Conservation (phyloP, 805 yeast species). For the Metschnikowia colocasiae region DNA sequence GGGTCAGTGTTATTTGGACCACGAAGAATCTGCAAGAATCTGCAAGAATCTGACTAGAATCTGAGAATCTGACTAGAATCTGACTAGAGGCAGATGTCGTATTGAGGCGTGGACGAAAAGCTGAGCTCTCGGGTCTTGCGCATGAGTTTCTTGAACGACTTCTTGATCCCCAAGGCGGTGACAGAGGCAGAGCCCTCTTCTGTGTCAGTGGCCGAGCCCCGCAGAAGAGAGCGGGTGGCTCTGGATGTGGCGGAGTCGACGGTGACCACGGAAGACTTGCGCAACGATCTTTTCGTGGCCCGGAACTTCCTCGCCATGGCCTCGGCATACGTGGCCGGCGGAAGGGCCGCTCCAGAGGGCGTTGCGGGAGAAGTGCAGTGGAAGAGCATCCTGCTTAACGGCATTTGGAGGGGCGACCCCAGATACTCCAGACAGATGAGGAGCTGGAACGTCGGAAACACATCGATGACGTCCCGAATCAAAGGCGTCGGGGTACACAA, state of each 20-base stretch:
- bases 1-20: no score
- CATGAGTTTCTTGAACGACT: slow-evolving; percentile 9
- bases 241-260: not conserved
- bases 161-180: slow-evolving; percentile 2
- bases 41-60: no score
- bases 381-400: slow-evolving; percentile 3
- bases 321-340: slow-evolving; percentile 18
- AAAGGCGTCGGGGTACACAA: slow-evolving; percentile 8
- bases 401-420: slow-evolving; percentile 8
- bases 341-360: not conserved
- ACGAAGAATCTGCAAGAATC: no score
- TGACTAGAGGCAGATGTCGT: not conserved
- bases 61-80: not conserved
- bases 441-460: slow-evolving; percentile 17
- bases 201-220: slow-evolving; percentile 12
- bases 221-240: slow-evolving; percentile 11
- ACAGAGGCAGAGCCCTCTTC: slow-evolving; percentile 8
- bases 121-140: not conserved
- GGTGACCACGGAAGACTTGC: slow-evolving; percentile 10
- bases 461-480: slow-evolving; percentile 5
- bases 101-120: not conserved
- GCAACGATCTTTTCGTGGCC: slow-evolving; percentile 3
- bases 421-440: not conserved
- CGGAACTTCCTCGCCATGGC: slow-evolving; percentile 13
- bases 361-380: not conserved